These are phyloP conservation scores for Coemansia linderi DNA, from an alignment of 371 early-diverging fungal genomes.

Conservation along the genomic window DNA sequence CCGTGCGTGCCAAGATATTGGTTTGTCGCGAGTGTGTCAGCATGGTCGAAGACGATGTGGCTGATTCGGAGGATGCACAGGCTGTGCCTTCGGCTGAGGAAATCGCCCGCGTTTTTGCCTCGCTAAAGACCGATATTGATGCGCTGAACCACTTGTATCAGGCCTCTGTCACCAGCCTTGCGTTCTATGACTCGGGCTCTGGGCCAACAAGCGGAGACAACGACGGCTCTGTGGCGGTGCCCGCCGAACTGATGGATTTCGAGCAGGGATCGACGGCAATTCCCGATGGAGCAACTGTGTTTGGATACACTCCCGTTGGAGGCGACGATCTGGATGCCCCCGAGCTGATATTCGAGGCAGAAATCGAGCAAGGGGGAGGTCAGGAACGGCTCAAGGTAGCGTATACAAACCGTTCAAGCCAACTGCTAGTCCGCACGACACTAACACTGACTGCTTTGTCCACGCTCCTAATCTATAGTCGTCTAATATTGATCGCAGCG, in stretches of 20 bases:
- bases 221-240: neutral
- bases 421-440: neutral
- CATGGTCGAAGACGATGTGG: neutral
- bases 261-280: neutral
- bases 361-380: neutral
- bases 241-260: neutral
- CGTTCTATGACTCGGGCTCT: conserved; percentile 1
- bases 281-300: conserved; percentile 18
- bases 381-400: conserved; percentile 6
- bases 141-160: conserved; percentile 28
- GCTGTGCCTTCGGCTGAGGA: conserved; percentile 5
- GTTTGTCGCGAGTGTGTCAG: conserved; percentile 22
- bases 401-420: neutral
- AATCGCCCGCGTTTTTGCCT: conserved; percentile 34
- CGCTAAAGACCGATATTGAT: conserved; percentile 42
- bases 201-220: neutral
- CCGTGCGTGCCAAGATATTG: conserved; percentile 24
- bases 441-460: neutral
- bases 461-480: conserved; percentile 4
- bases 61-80: neutral
- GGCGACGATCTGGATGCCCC: conserved; percentile 21
- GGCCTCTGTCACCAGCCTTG: conserved; percentile 17
- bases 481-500: conserved; percentile 24
- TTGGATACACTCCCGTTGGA: conserved; percentile 24
- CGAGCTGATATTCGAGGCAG: conserved; percentile 33